phyloP scores from a whole-genome alignment of 1,284 basidiomycete species.

The Boletus nobilissimus region DNA sequence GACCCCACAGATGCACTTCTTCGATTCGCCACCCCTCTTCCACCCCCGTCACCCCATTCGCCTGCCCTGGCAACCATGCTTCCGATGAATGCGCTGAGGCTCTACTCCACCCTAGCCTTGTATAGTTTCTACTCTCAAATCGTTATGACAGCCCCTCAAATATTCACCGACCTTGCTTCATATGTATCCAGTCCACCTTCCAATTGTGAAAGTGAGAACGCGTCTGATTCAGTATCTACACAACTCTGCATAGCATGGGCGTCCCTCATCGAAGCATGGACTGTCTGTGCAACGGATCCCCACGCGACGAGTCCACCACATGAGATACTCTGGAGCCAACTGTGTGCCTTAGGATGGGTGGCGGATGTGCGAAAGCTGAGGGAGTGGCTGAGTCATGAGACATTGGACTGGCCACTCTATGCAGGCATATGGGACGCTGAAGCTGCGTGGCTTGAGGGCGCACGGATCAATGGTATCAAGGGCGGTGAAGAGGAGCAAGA shows the following conservation, averaged over 20 bases:
- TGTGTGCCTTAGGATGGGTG: slow-evolving; percentile 80
- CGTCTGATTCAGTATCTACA: slow-evolving; percentile 16
- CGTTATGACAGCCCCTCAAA: slow-evolving; percentile 68
- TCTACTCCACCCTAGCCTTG: slow-evolving; percentile 74
- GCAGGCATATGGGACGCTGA: slow-evolving; percentile 64
- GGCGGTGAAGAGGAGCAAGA: slow-evolving; percentile 72
- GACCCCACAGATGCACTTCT: slow-evolving; percentile 74
- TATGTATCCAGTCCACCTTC: slow-evolving; percentile 51
- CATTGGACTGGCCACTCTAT: slow-evolving; percentile 48
- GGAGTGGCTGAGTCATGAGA: slow-evolving; percentile 32
- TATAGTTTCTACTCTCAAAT: slow-evolving; percentile 83
- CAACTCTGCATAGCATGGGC: slow-evolving; percentile 61
- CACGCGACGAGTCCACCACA: slow-evolving; percentile 88
- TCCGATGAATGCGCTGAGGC: slow-evolving; percentile 66
- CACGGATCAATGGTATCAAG: slow-evolving; percentile 72
- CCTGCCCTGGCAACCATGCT: slow-evolving; percentile 59
- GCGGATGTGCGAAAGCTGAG: slow-evolving; percentile 59
- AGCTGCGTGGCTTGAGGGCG: slow-evolving; percentile 80
- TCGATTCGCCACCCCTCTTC: slow-evolving; percentile 76
- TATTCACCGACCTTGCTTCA: slow-evolving; percentile 57
- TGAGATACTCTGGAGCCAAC: slow-evolving; percentile 90
- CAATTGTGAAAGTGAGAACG: slow-evolving; percentile 4
- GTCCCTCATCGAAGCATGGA: slow-evolving; percentile 76
- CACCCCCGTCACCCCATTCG: slow-evolving; percentile 61
- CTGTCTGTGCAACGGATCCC: slow-evolving; percentile 85